Percentiles rank a stretch among this genome's conserved stretches.
Evolutionary conservation across 495 filamentous ascomycete species (phyloP).

Genomic region (Aspergillus haitiensis): DNA sequence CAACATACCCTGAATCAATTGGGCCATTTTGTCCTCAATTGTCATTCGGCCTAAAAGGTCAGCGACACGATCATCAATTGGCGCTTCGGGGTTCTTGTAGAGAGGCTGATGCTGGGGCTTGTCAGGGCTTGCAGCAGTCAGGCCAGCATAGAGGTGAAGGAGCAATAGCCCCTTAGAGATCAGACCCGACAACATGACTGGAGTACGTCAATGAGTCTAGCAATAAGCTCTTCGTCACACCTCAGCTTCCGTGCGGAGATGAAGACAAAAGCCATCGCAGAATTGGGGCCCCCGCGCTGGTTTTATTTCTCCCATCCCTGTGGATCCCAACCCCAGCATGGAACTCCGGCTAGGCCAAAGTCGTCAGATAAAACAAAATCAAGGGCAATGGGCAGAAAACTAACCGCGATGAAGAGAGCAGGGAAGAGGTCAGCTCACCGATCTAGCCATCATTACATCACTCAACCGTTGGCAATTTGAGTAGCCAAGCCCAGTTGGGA

Average conservation of each 20-base stretch:
- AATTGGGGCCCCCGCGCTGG: background rate
- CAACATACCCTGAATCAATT: constrained; percentile 58
- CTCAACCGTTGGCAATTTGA: background rate
- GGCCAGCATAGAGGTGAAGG: constrained; percentile 30
- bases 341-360: background rate
- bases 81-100: constrained; percentile 63
- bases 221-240: background rate
- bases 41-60: constrained; percentile 70
- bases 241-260: constrained; percentile 3
- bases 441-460: background rate
- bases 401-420: background rate
- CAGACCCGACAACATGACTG: constrained; percentile 29
- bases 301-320: constrained; percentile 2
- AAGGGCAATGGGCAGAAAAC: background rate
- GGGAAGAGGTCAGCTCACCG: background rate
- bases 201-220: background rate
- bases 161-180: constrained; percentile 34
- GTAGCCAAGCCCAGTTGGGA: constrained; percentile 7
- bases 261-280: background rate
- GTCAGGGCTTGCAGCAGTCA: constrained; percentile 22
- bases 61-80: constrained; percentile 60
- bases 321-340: background rate
- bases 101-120: constrained; percentile 22
- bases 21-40: constrained; percentile 65
- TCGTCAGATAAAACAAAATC: background rate